Base-by-base conservation (phyloP, 208 protist species). In the Leptomonas pyrrhocoris region DNA sequence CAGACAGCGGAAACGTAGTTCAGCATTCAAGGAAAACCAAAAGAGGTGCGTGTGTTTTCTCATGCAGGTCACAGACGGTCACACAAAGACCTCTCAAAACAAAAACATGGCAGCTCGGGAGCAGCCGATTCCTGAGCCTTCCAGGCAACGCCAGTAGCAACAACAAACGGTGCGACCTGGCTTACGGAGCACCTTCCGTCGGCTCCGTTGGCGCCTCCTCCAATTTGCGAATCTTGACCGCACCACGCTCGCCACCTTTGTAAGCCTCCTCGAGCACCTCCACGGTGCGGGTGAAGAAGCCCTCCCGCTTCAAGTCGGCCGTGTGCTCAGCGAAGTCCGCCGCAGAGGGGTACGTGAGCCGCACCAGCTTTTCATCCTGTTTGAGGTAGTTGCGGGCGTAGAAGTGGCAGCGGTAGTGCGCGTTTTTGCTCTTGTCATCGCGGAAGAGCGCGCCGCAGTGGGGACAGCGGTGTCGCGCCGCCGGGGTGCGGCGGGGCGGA, bases 391-490 rank as follows among this genome's bases (percentile, higher is more conserved):
- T 93, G 43, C 82, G 76, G 50, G 74, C 70, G 77, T 88, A 79
- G 66, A 92, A 92, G 81, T 95, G 90, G 59, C 77, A 86, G 40
- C 87, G 82, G 77, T 93, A 95, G 76, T 95, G 90, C 0, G 78
- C 56, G 43, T 77, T 85, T 55, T 86, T 86, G n/a, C 79, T 81
- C 60, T 74, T 79, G 21, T 82, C 69, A 28, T 59, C 82, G 51
- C 69, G 73, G 27, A 93, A 83, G 34, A 76, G 62, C 0, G 79
- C 77, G 19, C 90, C 85, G 68, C 87, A 93, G 66, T 93, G 86
- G 2, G 80, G 69, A 55, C 90, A 93, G 30, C 85, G 81, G 43
- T 79, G 63, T 34, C 74, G 74, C 57, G 68, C 67, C 2, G 75
- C 43, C 23, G 73, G 27, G 0, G 71, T 77, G 18, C 79, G 60